These are phyloP conservation scores for Lecanicillium sp. DNA, from an alignment of 2,329 filamentous ascomycete genomes.

Conservation along the genomic window DNA sequence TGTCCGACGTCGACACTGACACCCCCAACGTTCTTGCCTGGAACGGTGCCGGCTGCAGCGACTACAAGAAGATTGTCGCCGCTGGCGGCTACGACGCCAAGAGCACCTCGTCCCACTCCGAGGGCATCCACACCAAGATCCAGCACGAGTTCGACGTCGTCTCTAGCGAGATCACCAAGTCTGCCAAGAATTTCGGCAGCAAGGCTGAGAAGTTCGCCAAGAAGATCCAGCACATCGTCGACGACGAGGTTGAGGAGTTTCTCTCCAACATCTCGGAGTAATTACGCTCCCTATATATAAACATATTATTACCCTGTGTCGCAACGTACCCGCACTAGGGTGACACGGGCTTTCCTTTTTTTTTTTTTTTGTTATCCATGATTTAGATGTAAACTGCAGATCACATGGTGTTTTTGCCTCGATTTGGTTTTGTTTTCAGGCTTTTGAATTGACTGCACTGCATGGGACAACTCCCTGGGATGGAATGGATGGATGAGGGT, in stretches of 20 bases:
- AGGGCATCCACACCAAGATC: constrained; percentile 55
- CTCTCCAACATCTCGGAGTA: constrained; percentile 44
- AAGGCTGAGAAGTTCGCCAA: constrained; percentile 57
- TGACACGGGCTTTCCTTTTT: neutral
- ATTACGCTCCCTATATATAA: constrained; percentile 13
- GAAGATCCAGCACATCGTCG: constrained; percentile 57
- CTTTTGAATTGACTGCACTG: neutral
- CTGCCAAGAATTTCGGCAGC: constrained; percentile 43
- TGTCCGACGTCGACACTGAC: constrained; percentile 75
- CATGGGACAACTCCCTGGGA: constrained; percentile 1
- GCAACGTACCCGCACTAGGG: neutral
- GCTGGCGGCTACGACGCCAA: constrained; percentile 64
- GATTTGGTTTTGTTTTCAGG: neutral
- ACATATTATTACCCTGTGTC: neutral
- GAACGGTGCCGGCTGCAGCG: constrained; percentile 93
- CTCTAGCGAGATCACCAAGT: constrained; percentile 51
- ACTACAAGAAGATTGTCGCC: constrained; percentile 79
- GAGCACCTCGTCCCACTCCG: constrained; percentile 38
- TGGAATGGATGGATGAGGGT: constrained; percentile 4
- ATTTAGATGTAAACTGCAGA: constrained; percentile 12
- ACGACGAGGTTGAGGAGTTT: constrained; percentile 56
- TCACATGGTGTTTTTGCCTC: constrained; percentile 1
- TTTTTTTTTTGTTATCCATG: constrained; percentile 5
- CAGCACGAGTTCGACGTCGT: constrained; percentile 53
- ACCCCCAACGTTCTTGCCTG: constrained; percentile 95